Evolutionary conservation across 1,139 yeast species (phyloP), one percentile per base, ranked within the genome.

Genomic region (Candida sanyaensis): DNA sequence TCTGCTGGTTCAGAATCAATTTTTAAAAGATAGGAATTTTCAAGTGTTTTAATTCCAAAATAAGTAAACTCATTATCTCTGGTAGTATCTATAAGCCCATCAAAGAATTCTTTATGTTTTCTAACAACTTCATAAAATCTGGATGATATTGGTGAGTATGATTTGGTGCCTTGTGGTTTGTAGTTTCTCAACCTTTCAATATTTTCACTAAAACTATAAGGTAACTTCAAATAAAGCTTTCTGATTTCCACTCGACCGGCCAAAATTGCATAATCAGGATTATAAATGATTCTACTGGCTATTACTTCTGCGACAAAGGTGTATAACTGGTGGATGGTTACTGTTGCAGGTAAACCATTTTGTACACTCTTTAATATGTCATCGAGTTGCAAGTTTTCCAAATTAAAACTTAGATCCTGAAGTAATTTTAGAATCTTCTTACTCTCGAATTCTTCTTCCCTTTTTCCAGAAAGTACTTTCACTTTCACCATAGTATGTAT

Each of bases 11-110:
- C 50, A 3, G 66, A 72, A 52, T 71, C 60, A 41, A 68, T 61
- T 37, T 62, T 64, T 21, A 79, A 57, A 31, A 80, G 60, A 54
- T 80, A 80, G 8, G 81, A 74, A 53, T 72, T 69, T 53, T 75
- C 77, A 49, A 80, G 62, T 0, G 86, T 80, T 59, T 75, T 77
- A 58, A 78, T 68, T 1, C 84, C 85, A 62, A 80, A 80, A 60
- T 77, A 80, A 37, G 76, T 64, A 43, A 77, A 58, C 34, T 63
- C 68, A 45, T 64, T 68, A 56, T 80, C 84, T 41, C 81, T 59
- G 13, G 61, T 58, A 11, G 58, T 56, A 11, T 60, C 65, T 5
- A 80, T 65, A 9, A 77, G 65, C 5, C 58, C 46, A 58, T 80
- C 70, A 33, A 79, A 63, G 41, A 54, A 57, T 3, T 63, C 64